A percentile compares a stretch with the other conserved stretches of the same genome.
Evolutionary conservation across 768 basidiomycete species (phyloP).

Genomic region (Suillus ampliporus): DNA sequence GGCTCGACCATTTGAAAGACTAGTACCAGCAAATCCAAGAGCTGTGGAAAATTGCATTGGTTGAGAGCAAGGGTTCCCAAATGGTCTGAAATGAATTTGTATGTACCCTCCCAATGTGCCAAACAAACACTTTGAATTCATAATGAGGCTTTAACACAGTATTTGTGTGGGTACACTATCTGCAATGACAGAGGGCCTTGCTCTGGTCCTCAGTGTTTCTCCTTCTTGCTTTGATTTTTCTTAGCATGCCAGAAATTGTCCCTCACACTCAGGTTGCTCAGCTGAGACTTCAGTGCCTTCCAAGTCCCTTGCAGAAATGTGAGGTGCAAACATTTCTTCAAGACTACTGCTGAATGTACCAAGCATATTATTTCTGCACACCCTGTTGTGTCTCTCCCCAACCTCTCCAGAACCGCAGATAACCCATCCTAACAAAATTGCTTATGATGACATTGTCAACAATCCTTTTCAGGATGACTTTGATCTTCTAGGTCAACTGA

Average conservation of each 20-base stretch:
- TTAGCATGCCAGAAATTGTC: not conserved
- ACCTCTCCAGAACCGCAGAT: not conserved
- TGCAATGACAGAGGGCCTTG: not conserved
- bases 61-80: not conserved
- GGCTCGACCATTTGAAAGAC: not conserved
- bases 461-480: not conserved
- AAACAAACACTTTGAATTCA: not conserved
- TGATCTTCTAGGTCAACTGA: not conserved
- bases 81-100: not conserved
- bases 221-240: not conserved
- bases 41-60: not conserved
- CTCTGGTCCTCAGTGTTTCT: not conserved
- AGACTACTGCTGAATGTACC: not conserved
- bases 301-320: slow-evolving; percentile 1
- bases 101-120: not conserved
- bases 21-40: not conserved
- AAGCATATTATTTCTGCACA: slow-evolving; percentile 6
- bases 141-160: not conserved
- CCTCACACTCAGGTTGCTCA: not conserved
- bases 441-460: not conserved
- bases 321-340: not conserved
- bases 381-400: slow-evolving; percentile 2
- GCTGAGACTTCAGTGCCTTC: not conserved
- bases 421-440: too few relatives aligned
- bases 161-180: not conserved